Evolutionary conservation across 352 stramenopile species (phyloP), one percentile per base, ranked within the genome.

Genomic region (Salisapilia sapeloensis): DNA sequence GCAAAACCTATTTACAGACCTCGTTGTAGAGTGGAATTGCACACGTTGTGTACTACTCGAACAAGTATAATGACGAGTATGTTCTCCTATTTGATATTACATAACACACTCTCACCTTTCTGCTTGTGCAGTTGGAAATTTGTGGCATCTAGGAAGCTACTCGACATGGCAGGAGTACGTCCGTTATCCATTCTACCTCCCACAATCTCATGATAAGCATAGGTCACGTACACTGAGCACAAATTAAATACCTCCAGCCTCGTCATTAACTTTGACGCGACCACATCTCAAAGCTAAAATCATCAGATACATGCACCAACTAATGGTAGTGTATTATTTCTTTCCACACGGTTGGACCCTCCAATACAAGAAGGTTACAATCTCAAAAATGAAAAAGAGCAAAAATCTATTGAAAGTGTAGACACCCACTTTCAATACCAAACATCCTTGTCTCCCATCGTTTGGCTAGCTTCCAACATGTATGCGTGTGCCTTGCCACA

Each of bases 31-130:
- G 83, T 36, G 93, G 95, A 18, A 98, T 98, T 46, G 53, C 51
- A 18, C 70, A 93, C 38, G 91, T 99, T 16, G 79, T 98, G 3
- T 99, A 97, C 53, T 66, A 95, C 43, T 93, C 75, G 11, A 91
- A 99, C 66, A 94, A 96, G 44, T 97, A 98, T 56, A 81, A 82
- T 26, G 44, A 77, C 16, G 74, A 87, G 59, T 82, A 65, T 31
- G 66, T 50, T 36, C 17, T 17, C 18, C 13, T 44, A 4, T 19
- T 16, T 3, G 24, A 21, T 9, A 25, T 35, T 11, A 4, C 36
- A 24, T 24, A 20, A 29, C 4, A 30, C n/a, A 15, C n/a, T 44
- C 9, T n/a, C 41, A 14, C 30, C 21, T n/a, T 32, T 24, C 6
- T 17, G 15, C 38, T 2, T 9, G 2, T 38, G 7, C 22, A 84